Evolutionary conservation across 495 filamentous ascomycete genomes (phyloP), one percentile per base, ranked within the genome.

Genomic region (Aspergillus steynii): DNA sequence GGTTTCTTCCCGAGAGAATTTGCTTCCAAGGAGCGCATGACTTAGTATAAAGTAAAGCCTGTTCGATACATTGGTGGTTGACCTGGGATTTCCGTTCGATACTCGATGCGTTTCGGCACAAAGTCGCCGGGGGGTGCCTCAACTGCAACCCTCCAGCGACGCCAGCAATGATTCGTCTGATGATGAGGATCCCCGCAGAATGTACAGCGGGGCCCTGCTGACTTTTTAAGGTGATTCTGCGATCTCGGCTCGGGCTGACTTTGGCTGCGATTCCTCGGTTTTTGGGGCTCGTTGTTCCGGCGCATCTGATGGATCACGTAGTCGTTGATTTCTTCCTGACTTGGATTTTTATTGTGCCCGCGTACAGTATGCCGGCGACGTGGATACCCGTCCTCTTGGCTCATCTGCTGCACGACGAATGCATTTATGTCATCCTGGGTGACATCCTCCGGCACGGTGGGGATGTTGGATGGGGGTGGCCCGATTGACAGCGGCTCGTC

Each of bases 321-420:
- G 45, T 71, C 66, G 57, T 73, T 73, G 56, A 73, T 73, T 55
- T 73, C 66, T 48, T 71, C 71, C 53, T 73, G 71, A 53, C 71
- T 73, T 0, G 71, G 71, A 12, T 58, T 59, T 51, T 71, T 73
- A 29, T 29, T 42, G 51, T 73, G 68, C 2, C 68, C 61, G 48
- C 32, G 57, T 20, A 60, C 29, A 53, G 56, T 56, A 28, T 45
- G 53, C 15, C n/a, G 59, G 29, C 60, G 55, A 7, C 51, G 56
- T 14, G 48, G 50, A 20, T 29, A 55, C 2, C 55, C 48, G 4
- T 37, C 60, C 29, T 66, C 61, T 12, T 32, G 57, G 12, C 48
- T 54, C 68, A 73, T 73, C 34, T 69, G 61, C 7, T 56, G 60
- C 49, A 68, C 62, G 29, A 74, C 69, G 48, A 74, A 70, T 0